phyloP scores from a whole-genome alignment of 2,329 filamentous ascomycete genomes.

The Aspergillus udagawae region DNA sequence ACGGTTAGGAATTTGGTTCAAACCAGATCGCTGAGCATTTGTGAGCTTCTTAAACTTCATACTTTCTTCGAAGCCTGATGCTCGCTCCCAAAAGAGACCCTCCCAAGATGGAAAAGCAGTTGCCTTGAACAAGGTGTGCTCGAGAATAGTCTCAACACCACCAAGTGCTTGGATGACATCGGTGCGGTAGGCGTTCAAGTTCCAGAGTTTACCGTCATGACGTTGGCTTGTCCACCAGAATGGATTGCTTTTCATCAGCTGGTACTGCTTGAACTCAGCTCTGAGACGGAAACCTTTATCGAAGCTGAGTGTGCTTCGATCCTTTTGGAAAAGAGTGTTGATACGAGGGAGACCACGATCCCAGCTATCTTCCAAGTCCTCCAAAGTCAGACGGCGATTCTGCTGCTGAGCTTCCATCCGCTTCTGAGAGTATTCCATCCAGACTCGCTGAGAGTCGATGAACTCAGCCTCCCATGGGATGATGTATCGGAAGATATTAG shows the following conservation, averaged over 20 bases:
- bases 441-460: conserved; percentile 96
- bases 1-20: conserved; percentile 98
- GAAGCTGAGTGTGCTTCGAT: conserved; percentile 92
- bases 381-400: conserved; percentile 87
- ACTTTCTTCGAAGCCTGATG: conserved; percentile 47
- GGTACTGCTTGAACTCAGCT: conserved; percentile 97
- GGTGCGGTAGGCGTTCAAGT: conserved; percentile 89
- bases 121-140: conserved; percentile 94
- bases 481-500: conserved; percentile 99
- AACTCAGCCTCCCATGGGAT: conserved; percentile 99
- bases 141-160: conserved; percentile 95
- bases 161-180: conserved; percentile 95
- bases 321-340: conserved; percentile 98
- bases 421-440: conserved; percentile 99
- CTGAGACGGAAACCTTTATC: conserved; percentile 96
- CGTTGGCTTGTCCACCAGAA: conserved; percentile 99
- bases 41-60: conserved; percentile 99
- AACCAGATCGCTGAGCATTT: conserved; percentile 91
- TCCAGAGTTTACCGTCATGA: conserved; percentile 97
- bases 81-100: conserved; percentile 81
- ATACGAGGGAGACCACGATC: conserved; percentile 95
- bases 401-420: conserved; percentile 95
- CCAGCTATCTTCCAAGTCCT: conserved; percentile 97
- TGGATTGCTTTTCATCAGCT: conserved; percentile 97
- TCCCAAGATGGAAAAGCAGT: conserved; percentile 98